Percentiles rank a stretch among this genome's conserved stretches.
Evolutionary conservation across 352 stramenopile species (phyloP).

Genomic region (Phytophthora cryptogea): DNA sequence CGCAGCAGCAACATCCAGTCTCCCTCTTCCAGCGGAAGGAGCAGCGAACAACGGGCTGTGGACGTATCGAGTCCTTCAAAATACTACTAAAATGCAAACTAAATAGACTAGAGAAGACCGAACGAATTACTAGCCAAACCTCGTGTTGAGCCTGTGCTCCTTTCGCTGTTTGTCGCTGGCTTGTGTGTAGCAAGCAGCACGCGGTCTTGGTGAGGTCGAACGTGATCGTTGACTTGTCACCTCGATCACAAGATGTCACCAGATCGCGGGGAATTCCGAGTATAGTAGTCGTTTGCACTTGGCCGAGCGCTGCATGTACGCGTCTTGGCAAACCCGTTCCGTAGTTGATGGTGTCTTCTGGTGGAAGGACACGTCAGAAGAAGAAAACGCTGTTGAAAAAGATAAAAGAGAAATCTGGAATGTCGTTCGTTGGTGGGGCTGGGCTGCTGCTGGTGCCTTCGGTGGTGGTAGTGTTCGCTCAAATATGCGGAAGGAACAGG

Average conservation of each 20-base stretch:
- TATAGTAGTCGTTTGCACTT: conserved; percentile 3
- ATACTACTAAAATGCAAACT: conserved; percentile 25
- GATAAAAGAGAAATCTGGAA: conserved; percentile 31
- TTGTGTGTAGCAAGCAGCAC: conserved; percentile 11
- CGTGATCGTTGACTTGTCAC: conserved; percentile 6
- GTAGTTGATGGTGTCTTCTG: conserved; percentile 17
- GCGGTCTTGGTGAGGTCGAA: conserved; percentile 17
- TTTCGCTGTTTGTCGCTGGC: conserved; percentile 18
- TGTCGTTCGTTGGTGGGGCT: conserved; percentile 28
- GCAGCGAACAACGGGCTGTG: conserved; percentile 21
- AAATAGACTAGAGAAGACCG: conserved; percentile 33
- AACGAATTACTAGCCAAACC: conserved; percentile 30
- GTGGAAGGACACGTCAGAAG: conserved; percentile 17
- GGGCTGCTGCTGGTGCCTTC: conserved; percentile 7
- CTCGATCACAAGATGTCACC: conserved; percentile 20
- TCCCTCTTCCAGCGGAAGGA: conserved; percentile 56
- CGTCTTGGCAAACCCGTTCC: conserved; percentile 9
- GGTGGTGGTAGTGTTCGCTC: conserved; percentile 3
- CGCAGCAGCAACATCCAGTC: conserved; percentile 25
- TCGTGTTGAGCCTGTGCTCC: conserved; percentile 34
- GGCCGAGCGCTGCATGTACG: not conserved
- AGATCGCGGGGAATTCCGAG: conserved; percentile 7
- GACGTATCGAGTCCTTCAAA: conserved; percentile 15
- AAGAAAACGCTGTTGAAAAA: conserved; percentile 31
- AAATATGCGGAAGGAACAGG: conserved; percentile 23